Evolutionary conservation across 495 filamentous ascomycete species (phyloP), one percentile per base, ranked within the genome.

Genomic region (Hypoxylon intermedium): DNA sequence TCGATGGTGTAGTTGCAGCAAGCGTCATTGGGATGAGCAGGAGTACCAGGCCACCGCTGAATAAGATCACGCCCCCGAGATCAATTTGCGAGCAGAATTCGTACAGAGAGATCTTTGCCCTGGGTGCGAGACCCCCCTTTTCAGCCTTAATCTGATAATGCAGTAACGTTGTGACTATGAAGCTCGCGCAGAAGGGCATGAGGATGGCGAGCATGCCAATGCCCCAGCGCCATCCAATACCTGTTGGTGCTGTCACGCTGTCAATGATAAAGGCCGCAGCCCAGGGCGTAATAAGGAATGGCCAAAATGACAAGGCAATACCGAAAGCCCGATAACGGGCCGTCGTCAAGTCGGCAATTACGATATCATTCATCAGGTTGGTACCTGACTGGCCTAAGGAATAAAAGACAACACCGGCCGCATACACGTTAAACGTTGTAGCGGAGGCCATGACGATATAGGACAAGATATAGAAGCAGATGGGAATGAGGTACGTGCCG

Each of bases 211-310:
- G 71, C 75, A 81, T 80, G 53, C 79, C 79, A 38, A 80, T 80
- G 11, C 77, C 76, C 79, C 79, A 81, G 19, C 77, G 72, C 79
- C 79, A 81, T 21, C 78, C 78, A 40, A 81, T 79, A 0, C 76
- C 76, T 6, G 69, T 50, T 2, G 57, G 54, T 3, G 56, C 53
- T 7, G 75, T 72, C 6, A 78, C 77, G 45, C 77, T 79, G 2
- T 77, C 68, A 15, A 75, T 68, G 37, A 81, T 81, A 47, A 76
- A 75, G 6, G 73, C 77, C 1, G 75, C 68, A 1, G 75, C 60
- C 77, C 77, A 82, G 0, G 77, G 75, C 0, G 74, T 79, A 51
- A 79, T 47, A 0, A 82, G 69, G 46, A 78, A 82, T 0, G 79
- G 79, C 18, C 77, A 66, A 58, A 78, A 80, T 18, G 77, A 71